Base-by-base conservation (phyloP, 2,329 filamentous ascomycete genomes). In the Aspergillus glaucus region DNA sequence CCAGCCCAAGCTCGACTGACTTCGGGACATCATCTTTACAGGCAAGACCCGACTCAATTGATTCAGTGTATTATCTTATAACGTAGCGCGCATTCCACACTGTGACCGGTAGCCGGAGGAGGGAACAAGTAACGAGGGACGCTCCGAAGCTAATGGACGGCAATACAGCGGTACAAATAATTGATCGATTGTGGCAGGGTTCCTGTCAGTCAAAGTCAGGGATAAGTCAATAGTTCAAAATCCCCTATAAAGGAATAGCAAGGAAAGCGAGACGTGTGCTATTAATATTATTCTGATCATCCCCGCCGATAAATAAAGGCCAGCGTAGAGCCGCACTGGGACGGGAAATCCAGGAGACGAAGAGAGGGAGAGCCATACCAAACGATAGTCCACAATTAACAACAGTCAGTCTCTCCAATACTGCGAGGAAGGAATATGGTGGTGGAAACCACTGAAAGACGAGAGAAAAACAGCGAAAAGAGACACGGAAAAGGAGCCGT, bases 1-100 rank as follows among this genome's bases (percentile, higher is more conserved):
- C 43, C 60, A 66, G 34, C 64, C 66, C 54, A 69, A 48, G 50
- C 67, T 69, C 22, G 67, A 69, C 56, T 70, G 67, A 50, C 66
- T 70, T 58, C 67, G 61, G 30, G 65, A 66, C 63, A 67, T 67
- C 63, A 68, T 62, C 26, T 42, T 64, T 49, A 43, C 52, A 50
- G 46, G 48, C 47, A 48, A 43, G 26, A 45, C 49, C 47, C 44
- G 10, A 30, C 17, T 34, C n/a, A 22, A 15, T 40, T 12, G 15
- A 40, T 15, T 40, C 36, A 12, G n/a, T 30, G 1, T 30, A 30
- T 30, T 10, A 1, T 12, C 26, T 30, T 30, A 30, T 12, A 30
- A 37, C 34, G 34, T 37, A n/a, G 17, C 34, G 34, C 34, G n/a
- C 37, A 40, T 40, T 40, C 37, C 37, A 40, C 37, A 19, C 15